Evolutionary conservation across 371 early-diverging fungal genomes (phyloP).

Genomic region (Rhizopus sp.): DNA sequence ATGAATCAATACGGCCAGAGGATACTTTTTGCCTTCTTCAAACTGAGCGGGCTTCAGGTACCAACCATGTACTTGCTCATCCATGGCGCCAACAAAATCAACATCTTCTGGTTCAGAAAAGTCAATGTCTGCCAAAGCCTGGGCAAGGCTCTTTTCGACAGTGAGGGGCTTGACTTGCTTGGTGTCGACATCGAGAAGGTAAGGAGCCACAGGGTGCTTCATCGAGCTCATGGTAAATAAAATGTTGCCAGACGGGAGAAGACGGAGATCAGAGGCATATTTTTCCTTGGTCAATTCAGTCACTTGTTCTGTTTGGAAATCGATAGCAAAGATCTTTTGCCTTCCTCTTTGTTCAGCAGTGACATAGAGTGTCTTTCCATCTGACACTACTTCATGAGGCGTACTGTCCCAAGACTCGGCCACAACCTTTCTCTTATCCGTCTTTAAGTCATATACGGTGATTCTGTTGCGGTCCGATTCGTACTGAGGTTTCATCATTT

Average conservation of each 20-base stretch:
- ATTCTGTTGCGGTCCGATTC: constrained; percentile 82
- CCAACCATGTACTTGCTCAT: constrained; percentile 73
- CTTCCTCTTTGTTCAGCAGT: constrained; percentile 67
- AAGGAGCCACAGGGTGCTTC: constrained; percentile 50
- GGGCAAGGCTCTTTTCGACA: constrained; percentile 29
- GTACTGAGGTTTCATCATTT: constrained; percentile 73
- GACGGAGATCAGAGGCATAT: constrained; percentile 42
- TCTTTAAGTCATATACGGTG: constrained; percentile 55
- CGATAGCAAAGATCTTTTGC: constrained; percentile 55
- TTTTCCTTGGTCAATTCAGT: constrained; percentile 56
- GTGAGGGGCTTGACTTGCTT: constrained; percentile 13
- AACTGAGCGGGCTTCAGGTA: constrained; percentile 70
- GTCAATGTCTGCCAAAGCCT: constrained; percentile 33
- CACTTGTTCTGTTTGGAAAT: constrained; percentile 46
- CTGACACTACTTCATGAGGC: constrained; percentile 61
- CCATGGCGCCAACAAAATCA: constrained; percentile 67
- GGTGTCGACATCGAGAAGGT: constrained; percentile 33
- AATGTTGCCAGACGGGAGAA: constrained; percentile 41
- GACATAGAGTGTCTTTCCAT: constrained; percentile 51
- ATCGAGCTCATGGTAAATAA: constrained; percentile 50
- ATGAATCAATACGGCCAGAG: constrained; percentile 83
- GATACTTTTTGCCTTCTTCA: constrained; percentile 62
- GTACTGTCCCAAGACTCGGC: constrained; percentile 69
- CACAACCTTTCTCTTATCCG: constrained; percentile 33
- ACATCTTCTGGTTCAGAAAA: constrained; percentile 60